phyloP scores from a whole-genome alignment of 1,284 basidiomycete species.

The Tilletia caries region DNA sequence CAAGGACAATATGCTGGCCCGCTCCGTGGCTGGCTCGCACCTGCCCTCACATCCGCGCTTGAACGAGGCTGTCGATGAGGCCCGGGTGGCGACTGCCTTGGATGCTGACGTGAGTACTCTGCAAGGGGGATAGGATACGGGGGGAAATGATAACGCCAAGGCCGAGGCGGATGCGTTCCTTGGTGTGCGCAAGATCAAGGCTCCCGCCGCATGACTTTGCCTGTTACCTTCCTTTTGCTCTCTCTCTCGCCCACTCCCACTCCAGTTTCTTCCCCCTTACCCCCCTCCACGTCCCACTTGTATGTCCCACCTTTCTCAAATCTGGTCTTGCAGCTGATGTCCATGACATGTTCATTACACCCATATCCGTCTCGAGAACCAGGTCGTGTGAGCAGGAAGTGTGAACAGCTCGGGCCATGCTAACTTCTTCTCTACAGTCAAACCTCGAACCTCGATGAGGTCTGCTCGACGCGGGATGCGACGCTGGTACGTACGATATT shows the following conservation, averaged over 20 bases:
- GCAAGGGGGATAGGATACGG: too few species aligned
- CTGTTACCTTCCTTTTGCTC: background rate
- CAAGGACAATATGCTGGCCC: constrained; percentile 90
- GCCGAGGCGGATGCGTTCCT: too few species aligned
- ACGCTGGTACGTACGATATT: too few species aligned
- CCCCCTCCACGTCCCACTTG: background rate
- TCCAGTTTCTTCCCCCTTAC: background rate
- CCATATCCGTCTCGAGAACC: too few species aligned
- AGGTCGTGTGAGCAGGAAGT: too few species aligned
- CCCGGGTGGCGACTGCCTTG: constrained; percentile 78
- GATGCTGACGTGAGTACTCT: constrained; percentile 62
- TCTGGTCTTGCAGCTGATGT: constrained; percentile 15
- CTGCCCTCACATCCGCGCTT: constrained; percentile 90
- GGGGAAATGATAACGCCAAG: too few species aligned
- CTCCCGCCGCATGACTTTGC: background rate
- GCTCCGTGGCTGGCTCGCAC: constrained; percentile 95
- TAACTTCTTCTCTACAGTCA: too few species aligned
- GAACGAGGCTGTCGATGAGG: constrained; percentile 72
- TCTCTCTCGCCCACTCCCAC: background rate
- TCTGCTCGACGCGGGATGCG: too few species aligned
- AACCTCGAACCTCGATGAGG: too few species aligned
- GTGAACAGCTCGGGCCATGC: too few species aligned
- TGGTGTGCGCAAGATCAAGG: too few species aligned
- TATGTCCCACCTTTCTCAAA: constrained; percentile 20
- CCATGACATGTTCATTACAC: background rate